Evolutionary conservation across 2,329 filamentous ascomycete species (phyloP).

Genomic region (Basipetospora chlamydospora): DNA sequence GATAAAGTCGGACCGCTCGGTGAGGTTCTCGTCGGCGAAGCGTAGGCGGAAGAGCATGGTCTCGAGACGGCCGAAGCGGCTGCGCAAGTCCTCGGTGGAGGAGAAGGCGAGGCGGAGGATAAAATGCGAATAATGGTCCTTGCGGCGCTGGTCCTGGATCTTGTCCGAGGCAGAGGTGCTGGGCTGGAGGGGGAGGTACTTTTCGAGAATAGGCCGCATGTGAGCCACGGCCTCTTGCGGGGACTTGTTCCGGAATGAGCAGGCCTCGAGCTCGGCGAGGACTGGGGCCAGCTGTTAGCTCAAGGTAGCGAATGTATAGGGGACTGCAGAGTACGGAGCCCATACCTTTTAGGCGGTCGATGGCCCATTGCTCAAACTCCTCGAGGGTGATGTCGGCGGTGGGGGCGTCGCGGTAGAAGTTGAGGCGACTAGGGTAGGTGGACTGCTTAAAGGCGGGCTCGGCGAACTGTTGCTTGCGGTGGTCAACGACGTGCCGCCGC

Average conservation of each 20-base stretch:
- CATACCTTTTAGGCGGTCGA: constrained; percentile 70
- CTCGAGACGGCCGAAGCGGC: constrained; percentile 75
- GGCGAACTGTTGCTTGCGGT: constrained; percentile 79
- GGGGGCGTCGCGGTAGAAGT: constrained; percentile 79
- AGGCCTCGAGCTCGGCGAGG: constrained; percentile 79
- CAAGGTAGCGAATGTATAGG: constrained; percentile 4
- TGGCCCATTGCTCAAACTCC: constrained; percentile 98
- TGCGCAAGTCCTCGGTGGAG: constrained; percentile 75
- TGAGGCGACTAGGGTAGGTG: constrained; percentile 73
- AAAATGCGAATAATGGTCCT: constrained; percentile 96
- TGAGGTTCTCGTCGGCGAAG: constrained; percentile 59
- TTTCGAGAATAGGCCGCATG: constrained; percentile 76
- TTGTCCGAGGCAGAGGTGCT: constrained; percentile 50
- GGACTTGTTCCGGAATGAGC: constrained; percentile 83
- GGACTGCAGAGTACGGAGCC: constrained; percentile 7
- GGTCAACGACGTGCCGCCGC: constrained; percentile 59
- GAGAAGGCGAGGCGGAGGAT: constrained; percentile 89
- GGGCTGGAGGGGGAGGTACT: constrained; percentile 67
- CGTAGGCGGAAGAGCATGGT: constrained; percentile 78
- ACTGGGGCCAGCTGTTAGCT: constrained; percentile 30
- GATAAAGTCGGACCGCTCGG: constrained; percentile 65
- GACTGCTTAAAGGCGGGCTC: constrained; percentile 60
- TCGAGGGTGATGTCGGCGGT: constrained; percentile 92
- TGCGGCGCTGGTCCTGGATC: constrained; percentile 63
- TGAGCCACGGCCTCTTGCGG: constrained; percentile 68